Conservation (phyloP, 192 early-diverging fungal species). For the Backusella psychrophila region DNA sequence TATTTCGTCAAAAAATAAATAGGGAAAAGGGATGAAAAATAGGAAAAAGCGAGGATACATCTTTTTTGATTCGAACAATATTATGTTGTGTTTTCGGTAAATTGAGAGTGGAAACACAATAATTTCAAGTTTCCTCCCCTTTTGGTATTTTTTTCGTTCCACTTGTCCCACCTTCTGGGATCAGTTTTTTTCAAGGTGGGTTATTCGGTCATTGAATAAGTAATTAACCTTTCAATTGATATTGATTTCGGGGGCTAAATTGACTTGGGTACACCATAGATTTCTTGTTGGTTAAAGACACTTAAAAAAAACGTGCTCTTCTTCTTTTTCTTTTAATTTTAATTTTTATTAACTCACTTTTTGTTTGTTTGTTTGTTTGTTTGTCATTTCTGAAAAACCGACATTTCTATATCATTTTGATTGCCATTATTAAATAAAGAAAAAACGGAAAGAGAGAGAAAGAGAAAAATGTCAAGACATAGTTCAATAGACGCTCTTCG, state of each 20-base stretch:
- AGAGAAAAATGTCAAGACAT: constrained; percentile 11
- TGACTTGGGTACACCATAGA: background rate
- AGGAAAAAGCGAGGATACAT: too few relatives aligned
- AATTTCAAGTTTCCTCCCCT: background rate
- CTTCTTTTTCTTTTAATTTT: background rate
- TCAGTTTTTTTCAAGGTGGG: background rate
- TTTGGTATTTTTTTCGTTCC: background rate
- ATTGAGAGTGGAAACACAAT: too few relatives aligned
- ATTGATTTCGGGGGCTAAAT: constrained; percentile 2
- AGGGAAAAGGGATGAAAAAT: too few relatives aligned
- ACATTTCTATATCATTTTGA: background rate
- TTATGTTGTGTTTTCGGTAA: too few relatives aligned
- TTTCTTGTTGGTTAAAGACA: background rate
- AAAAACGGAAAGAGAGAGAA: background rate
- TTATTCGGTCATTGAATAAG: background rate
- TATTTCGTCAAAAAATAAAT: too few relatives aligned
- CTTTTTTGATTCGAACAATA: too few relatives aligned
- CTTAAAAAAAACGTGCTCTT: background rate
- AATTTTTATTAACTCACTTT: background rate
- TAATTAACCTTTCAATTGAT: background rate
- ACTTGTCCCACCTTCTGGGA: background rate
- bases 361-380: background rate
- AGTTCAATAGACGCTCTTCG: constrained; percentile 10
- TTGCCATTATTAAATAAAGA: background rate
- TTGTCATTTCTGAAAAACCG: background rate